Evolutionary conservation across 805 yeast genomes (phyloP).

Genomic region (Brettanomyces anomalus): DNA sequence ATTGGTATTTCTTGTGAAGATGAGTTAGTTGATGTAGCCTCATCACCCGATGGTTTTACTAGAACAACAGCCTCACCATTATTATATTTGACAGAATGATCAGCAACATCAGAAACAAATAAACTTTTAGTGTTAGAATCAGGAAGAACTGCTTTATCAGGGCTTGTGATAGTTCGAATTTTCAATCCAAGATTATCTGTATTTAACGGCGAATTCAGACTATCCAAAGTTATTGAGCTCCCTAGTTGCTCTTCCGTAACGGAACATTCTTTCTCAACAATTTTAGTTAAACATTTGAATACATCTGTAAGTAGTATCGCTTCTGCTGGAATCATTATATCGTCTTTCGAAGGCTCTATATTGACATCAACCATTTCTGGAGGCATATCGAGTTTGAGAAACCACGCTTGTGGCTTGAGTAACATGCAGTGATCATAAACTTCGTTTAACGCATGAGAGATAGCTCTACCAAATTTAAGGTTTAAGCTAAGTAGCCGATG

Average conservation of each 20-base stretch:
- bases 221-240: no score
- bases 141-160: no score
- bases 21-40: no score
- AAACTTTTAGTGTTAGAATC: not conserved
- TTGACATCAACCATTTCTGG: constrained; percentile 26
- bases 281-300: not conserved
- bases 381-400: constrained; percentile 20
- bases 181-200: no score
- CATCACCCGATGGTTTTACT: not conserved
- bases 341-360: constrained; percentile 37
- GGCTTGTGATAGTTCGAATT: no score
- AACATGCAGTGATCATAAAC: constrained; percentile 18
- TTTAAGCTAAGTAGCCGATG: constrained; percentile 20
- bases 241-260: not conserved
- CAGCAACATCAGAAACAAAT: not conserved
- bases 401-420: constrained; percentile 28
- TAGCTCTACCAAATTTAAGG: constrained; percentile 23
- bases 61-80: not conserved
- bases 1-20: no score
- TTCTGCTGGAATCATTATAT: constrained; percentile 24
- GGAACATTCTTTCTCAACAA: not conserved
- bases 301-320: constrained; percentile 13
- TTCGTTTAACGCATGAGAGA: constrained; percentile 17
- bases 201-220: no score
- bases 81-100: not conserved